These are phyloP conservation scores for Russula sp. DNA, from an alignment of 768 basidiomycete genomes.

Conservation along the genomic window DNA sequence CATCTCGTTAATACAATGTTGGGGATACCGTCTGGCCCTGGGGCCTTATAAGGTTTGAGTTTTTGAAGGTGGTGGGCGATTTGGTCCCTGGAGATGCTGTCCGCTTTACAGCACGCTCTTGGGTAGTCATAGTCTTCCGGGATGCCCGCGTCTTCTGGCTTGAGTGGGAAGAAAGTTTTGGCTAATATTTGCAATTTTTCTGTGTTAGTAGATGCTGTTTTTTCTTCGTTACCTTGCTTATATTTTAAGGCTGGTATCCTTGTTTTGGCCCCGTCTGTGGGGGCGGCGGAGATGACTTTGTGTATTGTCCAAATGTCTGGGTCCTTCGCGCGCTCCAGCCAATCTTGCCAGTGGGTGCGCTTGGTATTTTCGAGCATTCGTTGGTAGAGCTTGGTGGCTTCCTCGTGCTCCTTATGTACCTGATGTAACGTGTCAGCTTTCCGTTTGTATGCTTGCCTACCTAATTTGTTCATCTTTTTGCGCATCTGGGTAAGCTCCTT, in stretches of 20 bases:
- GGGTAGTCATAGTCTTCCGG: too few relatives aligned
- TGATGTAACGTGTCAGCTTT: background rate
- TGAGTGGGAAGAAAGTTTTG: too few relatives aligned
- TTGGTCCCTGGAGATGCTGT: too few relatives aligned
- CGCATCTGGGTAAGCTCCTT: background rate
- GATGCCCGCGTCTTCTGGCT: too few relatives aligned
- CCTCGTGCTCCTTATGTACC: background rate
- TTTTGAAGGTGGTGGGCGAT: too few relatives aligned
- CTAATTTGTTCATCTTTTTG: background rate
- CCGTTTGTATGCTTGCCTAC: background rate
- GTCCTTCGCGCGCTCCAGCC: slow-evolving; percentile 18
- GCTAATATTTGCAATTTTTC: too few relatives aligned
- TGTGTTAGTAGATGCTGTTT: too few relatives aligned
- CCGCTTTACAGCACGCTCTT: too few relatives aligned
- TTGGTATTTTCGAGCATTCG: slow-evolving; percentile 22
- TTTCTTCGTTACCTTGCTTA: too few relatives aligned
- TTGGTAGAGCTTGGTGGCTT: slow-evolving; percentile 7
- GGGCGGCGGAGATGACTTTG: background rate
- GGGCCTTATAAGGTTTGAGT: too few relatives aligned
- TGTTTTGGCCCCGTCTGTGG: background rate
- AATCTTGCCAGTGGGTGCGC: slow-evolving; percentile 24
- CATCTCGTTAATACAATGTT: too few relatives aligned
- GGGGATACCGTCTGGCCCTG: too few relatives aligned
- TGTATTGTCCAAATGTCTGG: slow-evolving; percentile 23
- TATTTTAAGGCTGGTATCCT: background rate